Base-by-base conservation (phyloP, 208 protist species). In the Leptomonas seymouri region DNA sequence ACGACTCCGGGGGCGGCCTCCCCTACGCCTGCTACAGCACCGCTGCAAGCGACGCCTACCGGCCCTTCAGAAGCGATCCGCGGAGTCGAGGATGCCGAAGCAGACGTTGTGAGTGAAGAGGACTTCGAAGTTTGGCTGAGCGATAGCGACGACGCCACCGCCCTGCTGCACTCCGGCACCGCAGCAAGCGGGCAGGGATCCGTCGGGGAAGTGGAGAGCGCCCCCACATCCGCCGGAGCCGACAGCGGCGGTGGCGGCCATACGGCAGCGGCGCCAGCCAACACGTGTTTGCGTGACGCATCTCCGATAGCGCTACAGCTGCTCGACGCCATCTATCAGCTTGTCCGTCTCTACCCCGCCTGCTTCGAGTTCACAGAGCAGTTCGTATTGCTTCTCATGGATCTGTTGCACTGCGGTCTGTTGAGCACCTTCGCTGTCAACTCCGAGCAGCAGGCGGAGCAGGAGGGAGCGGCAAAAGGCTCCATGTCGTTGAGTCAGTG, bases 281-380 rank as follows among this genome's bases (percentile, higher is more conserved):
- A 14, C 3, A 31, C 60, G n/a, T 72, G 18, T 9, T 2, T 48
- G 65, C 78, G 41, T 20, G 75, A 64, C 58, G 34, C 53, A 0
- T 81, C 94, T 6, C 97, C 97, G 18, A 94, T 98, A 48, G 94
- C 98, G 55, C 34, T 87, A 8, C 98, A 98, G 84, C 98, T 93
- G 44, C 75, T 99, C 20, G 97, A 99, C 59, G 90, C 85, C 63
- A 90, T 99, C 41, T 95, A 79, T 64, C 98, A 99, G 31, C 53
- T 98, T 25, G 71, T 90, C 1, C 71, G 78, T 18, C 96, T 98
- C 71, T 97, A 90, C 62, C 97, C 98, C 25, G 68, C 45, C 27
- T 44, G 76, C 18, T 99, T 99, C 68, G 97, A 99, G 72, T 98
- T 97, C 67, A 98, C 92, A 23, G 74, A 86, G 56, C 18, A 25